phyloP scores from a whole-genome alignment of 2,329 filamentous ascomycete genomes.

The Aotearoamyces nothofagi region DNA sequence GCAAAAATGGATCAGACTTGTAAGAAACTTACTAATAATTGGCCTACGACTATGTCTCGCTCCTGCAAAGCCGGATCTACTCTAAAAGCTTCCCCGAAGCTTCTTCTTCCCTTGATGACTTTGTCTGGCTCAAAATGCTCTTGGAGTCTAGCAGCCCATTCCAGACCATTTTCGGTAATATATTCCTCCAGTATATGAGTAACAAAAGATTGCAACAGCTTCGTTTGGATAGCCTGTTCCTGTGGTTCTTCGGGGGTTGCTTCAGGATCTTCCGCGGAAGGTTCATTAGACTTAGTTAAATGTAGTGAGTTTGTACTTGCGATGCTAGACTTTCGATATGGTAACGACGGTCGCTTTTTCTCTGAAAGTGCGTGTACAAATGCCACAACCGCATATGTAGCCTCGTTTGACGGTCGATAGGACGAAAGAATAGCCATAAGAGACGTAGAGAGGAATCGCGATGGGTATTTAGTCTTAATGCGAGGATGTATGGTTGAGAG shows the following conservation, averaged over 20 bases:
- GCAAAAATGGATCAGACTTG: conserved; percentile 4
- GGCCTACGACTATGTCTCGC: conserved; percentile 52
- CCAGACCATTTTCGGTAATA: conserved; percentile 41
- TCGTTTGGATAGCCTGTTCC: conserved; percentile 46
- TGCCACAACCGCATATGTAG: conserved; percentile 56
- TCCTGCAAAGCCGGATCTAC: conserved; percentile 44
- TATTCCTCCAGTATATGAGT: conserved; percentile 65
- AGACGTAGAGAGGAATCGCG: conserved; percentile 64
- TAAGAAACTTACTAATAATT: conserved; percentile 42
- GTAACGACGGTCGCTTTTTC: conserved; percentile 47
- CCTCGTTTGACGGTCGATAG: conserved; percentile 47
- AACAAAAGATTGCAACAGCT: conserved; percentile 61
- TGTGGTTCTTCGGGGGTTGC: conserved; percentile 35
- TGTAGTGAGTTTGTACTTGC: conserved; percentile 35
- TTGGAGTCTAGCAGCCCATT: conserved; percentile 48
- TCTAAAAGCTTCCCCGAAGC: conserved; percentile 47
- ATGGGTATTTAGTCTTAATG: conserved; percentile 64
- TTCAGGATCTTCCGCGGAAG: conserved; percentile 47
- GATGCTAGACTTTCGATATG: conserved; percentile 41
- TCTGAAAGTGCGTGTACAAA: conserved; percentile 55
- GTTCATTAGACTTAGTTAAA: conserved; percentile 26
- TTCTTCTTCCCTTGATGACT: conserved; percentile 44
- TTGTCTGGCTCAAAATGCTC: conserved; percentile 53
- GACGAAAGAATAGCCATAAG: conserved; percentile 54
- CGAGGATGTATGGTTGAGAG: conserved; percentile 58